Evolutionary conservation across 2,329 filamentous ascomycete genomes (phyloP).

Genomic region (Xylaria multiplex): DNA sequence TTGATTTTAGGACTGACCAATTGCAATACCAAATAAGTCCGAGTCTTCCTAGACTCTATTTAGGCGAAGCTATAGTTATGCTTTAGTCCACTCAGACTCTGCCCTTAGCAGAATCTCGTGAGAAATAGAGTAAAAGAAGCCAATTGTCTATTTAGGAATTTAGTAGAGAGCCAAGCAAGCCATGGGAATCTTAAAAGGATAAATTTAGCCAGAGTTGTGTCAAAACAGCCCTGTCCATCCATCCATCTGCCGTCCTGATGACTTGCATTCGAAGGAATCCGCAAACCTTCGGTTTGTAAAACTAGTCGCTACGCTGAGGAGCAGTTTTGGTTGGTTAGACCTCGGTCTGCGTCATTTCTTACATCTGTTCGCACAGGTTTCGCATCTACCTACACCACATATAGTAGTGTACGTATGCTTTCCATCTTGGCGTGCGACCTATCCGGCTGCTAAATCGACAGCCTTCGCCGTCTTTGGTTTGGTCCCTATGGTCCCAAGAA

Average conservation of each 20-base stretch:
- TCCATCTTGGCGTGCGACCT: neutral
- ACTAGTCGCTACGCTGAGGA: slow-evolving; percentile 1
- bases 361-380: neutral
- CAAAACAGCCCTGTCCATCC: neutral
- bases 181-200: neutral
- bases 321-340: neutral
- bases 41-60: neutral
- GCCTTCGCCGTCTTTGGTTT: neutral
- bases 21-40: neutral
- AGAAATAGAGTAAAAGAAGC: neutral
- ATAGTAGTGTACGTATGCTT: neutral
- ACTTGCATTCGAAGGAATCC: neutral
- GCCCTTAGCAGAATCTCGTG: neutral
- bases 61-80: neutral
- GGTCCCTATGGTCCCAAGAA: neutral
- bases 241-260: neutral
- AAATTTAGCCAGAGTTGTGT: neutral
- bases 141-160: neutral
- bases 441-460: neutral
- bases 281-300: slow-evolving; percentile 8
- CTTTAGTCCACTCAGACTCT: too few relatives aligned
- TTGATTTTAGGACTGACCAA: neutral
- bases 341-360: slow-evolving; percentile 1
- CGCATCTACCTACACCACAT: neutral
- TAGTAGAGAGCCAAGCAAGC: neutral